These are phyloP conservation scores for Cryptococcus amylolentus DNA, from an alignment of 1,284 basidiomycete species.

Conservation along the genomic window DNA sequence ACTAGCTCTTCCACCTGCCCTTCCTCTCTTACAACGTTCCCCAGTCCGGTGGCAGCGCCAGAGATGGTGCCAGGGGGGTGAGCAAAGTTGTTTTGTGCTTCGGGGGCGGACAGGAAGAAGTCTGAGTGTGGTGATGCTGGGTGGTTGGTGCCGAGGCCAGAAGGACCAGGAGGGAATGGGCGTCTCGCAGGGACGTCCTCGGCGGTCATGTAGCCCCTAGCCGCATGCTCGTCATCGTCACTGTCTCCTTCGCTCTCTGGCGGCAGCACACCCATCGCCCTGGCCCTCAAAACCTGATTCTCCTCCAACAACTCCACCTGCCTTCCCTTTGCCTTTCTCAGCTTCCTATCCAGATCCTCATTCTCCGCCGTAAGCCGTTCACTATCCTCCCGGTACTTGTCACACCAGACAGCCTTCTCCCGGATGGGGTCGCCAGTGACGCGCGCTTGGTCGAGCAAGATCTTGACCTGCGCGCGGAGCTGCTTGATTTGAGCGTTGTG, in stretches of 20 bases:
- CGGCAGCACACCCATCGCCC: slow-evolving; percentile 32
- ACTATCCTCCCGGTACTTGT: slow-evolving; percentile 15
- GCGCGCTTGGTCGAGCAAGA: slow-evolving; percentile 38
- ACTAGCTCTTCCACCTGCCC: slow-evolving; percentile 20
- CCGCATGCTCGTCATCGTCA: slow-evolving; percentile 12
- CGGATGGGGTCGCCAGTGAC: slow-evolving; percentile 40
- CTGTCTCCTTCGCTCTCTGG: slow-evolving; percentile 5
- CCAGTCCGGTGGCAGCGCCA: not conserved
- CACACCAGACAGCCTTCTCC: slow-evolving; percentile 25
- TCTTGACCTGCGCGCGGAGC: slow-evolving; percentile 19
- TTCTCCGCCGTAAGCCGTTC: slow-evolving; percentile 28
- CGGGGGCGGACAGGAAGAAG: not conserved
- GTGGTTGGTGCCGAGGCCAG: not conserved
- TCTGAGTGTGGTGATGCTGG: not conserved
- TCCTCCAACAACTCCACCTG: slow-evolving; percentile 11
- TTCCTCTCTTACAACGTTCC: slow-evolving; percentile 1
- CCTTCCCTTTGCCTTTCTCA: too few species aligned
- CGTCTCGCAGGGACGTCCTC: not conserved
- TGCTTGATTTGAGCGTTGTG: slow-evolving; percentile 10
- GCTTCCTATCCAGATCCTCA: slow-evolving; percentile 21
- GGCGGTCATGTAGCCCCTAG: not conserved
- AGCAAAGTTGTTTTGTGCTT: not conserved
- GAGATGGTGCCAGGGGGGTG: not conserved
- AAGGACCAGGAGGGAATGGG: not conserved
- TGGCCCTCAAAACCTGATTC: slow-evolving; percentile 25